Conservation (phyloP, 2,329 filamentous ascomycete genomes). For the Alternaria sp. region DNA sequence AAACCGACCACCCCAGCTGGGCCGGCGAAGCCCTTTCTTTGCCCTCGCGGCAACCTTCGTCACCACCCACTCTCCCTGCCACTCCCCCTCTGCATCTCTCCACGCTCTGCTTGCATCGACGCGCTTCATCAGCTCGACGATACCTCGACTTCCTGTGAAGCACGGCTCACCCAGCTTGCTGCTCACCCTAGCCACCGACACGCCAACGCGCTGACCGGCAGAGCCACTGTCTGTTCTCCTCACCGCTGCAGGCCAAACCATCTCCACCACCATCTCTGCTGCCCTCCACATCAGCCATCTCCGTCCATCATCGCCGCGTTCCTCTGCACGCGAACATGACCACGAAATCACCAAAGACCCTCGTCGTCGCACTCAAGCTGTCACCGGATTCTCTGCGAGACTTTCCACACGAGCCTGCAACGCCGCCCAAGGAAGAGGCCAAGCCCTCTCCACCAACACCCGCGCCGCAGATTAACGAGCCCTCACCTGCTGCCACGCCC, state of each 20-base stretch:
- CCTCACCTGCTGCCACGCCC: conserved; percentile 48
- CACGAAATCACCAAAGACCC: conserved; percentile 41
- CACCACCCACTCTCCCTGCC: conserved; percentile 8
- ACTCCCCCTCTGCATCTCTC: conserved; percentile 2
- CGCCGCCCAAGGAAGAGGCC: conserved; percentile 33
- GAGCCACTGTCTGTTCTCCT: conserved; percentile 12
- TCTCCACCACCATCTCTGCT: conserved; percentile 11
- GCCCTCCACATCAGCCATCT: conserved; percentile 21
- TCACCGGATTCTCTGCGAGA: conserved; percentile 36
- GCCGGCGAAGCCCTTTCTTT: conserved; percentile 15
- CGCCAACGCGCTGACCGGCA: conserved; percentile 15
- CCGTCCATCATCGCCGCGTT: conserved; percentile 30
- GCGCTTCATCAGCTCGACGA: conserved; percentile 8
- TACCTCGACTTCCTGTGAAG: conserved; percentile 5
- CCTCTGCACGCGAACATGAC: conserved; percentile 39
- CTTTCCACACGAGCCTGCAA: conserved; percentile 35
- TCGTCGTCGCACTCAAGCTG: conserved; percentile 43
- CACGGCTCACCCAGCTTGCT: conserved; percentile 1
- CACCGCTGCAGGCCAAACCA: conserved; percentile 8
- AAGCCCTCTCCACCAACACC: conserved; percentile 50
- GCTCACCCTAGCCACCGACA: conserved; percentile 2
- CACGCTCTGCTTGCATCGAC: background rate
- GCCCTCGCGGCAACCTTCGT: conserved; percentile 7
- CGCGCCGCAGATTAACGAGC: conserved; percentile 43
- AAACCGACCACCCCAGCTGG: conserved; percentile 16